These are phyloP conservation scores for Apiospora marii DNA, from an alignment of 2,329 filamentous ascomycete genomes.

Conservation along the genomic window DNA sequence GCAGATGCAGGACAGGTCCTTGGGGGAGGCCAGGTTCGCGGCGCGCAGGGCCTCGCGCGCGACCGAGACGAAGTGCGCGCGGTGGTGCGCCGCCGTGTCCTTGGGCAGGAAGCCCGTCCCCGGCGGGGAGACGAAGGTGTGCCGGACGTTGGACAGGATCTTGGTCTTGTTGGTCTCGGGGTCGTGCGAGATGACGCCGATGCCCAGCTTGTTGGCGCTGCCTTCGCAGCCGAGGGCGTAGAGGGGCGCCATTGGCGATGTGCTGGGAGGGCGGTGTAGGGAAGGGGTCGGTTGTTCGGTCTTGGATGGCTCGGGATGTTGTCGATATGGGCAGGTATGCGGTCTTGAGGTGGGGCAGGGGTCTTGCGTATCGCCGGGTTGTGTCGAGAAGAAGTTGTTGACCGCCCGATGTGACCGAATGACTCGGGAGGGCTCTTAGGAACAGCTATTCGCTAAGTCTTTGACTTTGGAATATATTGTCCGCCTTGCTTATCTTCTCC, in stretches of 20 bases:
- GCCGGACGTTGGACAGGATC: constrained; percentile 91
- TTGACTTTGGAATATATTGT: neutral
- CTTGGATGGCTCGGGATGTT: neutral
- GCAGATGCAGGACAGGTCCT: constrained; percentile 88
- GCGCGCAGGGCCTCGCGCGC: constrained; percentile 80
- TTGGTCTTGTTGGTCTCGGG: constrained; percentile 60
- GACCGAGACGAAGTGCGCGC: constrained; percentile 82
- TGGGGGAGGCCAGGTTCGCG: constrained; percentile 62
- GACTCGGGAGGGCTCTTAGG: neutral
- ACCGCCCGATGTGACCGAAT: neutral
- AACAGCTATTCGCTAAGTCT: neutral
- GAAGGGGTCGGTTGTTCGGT: constrained; percentile 1
- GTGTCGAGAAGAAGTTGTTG: neutral
- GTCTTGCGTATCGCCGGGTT: neutral
- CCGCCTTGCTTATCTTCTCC: neutral
- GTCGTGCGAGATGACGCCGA: constrained; percentile 88
- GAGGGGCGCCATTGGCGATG: constrained; percentile 47
- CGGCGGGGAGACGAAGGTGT: constrained; percentile 91
- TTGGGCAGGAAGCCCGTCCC: constrained; percentile 96
- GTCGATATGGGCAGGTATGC: neutral
- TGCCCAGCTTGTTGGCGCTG: constrained; percentile 96
- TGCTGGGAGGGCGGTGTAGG: constrained; percentile 23
- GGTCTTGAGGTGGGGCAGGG: neutral
- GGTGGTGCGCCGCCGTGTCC: constrained; percentile 93
- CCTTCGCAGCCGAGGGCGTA: constrained; percentile 77